phyloP scores from a whole-genome alignment of 2,329 filamentous ascomycete genomes.

The Hypoxylon sp. region DNA sequence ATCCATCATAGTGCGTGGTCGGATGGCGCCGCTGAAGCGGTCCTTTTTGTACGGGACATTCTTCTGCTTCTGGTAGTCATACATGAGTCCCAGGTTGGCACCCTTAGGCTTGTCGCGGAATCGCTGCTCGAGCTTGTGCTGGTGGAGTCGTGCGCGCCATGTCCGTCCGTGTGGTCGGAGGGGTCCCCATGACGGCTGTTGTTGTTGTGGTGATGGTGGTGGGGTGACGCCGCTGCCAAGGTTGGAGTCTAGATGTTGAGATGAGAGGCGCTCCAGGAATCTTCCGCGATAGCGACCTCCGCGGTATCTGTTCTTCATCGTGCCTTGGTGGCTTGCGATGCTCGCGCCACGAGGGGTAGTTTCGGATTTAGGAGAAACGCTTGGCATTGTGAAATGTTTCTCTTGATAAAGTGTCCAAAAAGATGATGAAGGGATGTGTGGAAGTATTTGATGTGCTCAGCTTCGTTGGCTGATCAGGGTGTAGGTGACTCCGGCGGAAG shows the following conservation, averaged over 20 bases:
- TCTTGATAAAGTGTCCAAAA: not conserved
- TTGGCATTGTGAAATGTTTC: not conserved
- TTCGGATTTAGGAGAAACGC: not conserved
- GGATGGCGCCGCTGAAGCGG: not conserved
- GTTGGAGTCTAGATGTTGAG: not conserved
- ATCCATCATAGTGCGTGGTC: not conserved
- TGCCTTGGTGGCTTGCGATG: not conserved
- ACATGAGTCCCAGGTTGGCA: not conserved
- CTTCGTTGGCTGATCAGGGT: not conserved
- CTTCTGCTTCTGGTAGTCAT: not conserved
- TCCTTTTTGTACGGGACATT: not conserved
- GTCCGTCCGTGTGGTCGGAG: not conserved
- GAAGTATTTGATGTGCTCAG: not conserved
- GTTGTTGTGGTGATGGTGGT: not conserved
- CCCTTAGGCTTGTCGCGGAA: not conserved
- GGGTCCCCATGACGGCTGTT: no score
- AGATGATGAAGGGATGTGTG: not conserved
- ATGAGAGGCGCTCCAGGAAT: not conserved
- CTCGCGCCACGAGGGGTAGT: not conserved
- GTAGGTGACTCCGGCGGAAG: not conserved
- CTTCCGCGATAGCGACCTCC: not conserved
- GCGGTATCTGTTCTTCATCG: not conserved
- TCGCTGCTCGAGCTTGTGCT: not conserved
- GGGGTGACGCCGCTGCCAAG: not conserved
- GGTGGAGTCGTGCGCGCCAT: not conserved